Evolutionary conservation across 169 alveolate genomes (phyloP).

Genomic region (Eimeria praecox): DNA sequence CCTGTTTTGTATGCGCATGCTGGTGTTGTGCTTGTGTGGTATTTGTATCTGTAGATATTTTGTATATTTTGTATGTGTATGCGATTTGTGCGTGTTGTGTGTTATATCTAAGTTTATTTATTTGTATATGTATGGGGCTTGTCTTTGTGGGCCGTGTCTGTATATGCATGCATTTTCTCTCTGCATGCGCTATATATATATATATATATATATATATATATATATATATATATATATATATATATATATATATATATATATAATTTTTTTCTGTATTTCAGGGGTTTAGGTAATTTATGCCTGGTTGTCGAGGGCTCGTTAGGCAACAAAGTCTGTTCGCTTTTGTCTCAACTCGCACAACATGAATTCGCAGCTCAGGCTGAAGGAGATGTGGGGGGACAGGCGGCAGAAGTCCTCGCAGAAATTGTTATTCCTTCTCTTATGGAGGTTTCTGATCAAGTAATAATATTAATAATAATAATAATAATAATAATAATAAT

Average conservation of each 20-base stretch:
- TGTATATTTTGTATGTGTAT: background rate
- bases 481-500: too few species aligned
- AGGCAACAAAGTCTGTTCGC: background rate
- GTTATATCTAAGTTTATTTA: background rate
- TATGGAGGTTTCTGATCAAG: background rate
- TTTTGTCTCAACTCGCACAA: slow-evolving; percentile 1
- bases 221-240: too few species aligned
- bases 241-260: too few species aligned
- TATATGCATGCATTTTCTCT: too few species aligned
- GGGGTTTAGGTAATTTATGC: slow-evolving; percentile 69
- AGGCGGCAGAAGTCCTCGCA: slow-evolving; percentile 43
- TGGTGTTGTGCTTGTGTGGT: too few species aligned
- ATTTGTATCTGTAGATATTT: too few species aligned
- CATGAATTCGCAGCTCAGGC: slow-evolving; percentile 12
- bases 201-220: too few species aligned
- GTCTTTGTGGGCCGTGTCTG: background rate
- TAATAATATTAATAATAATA: background rate
- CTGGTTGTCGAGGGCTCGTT: slow-evolving; percentile 44
- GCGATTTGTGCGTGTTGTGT: background rate
- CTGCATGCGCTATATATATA: too few species aligned
- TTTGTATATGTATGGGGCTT: background rate
- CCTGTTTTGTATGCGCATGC: too few species aligned
- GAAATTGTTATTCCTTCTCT: slow-evolving; percentile 69
- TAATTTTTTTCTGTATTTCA: background rate
- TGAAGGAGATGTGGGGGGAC: slow-evolving; percentile 28